Conservation (phyloP, 352 stramenopile species). For the Phytopythium boreale region DNA sequence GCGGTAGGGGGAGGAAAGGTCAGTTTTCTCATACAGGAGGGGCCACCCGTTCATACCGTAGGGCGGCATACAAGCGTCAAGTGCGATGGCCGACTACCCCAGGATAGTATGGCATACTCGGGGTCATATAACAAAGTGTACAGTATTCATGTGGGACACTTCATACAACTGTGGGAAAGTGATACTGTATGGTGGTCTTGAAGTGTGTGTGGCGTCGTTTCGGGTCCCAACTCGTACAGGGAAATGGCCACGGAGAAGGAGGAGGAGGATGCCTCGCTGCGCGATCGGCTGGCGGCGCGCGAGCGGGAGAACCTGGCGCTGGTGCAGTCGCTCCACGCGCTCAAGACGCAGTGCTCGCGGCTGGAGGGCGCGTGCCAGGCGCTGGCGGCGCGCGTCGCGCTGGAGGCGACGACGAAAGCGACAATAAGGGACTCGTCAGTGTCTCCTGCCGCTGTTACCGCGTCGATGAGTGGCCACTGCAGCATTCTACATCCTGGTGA, state of each 20-base stretch:
- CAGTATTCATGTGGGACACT: not conserved
- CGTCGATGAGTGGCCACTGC: too few species aligned
- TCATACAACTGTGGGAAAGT: not conserved
- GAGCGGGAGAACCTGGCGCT: constrained; percentile 47
- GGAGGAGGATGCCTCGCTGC: constrained; percentile 3
- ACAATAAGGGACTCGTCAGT: not conserved
- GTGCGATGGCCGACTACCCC: not conserved
- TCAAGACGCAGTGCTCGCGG: constrained; percentile 29
- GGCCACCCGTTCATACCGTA: not conserved
- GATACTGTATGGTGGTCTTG: not conserved
- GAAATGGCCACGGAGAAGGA: not conserved
- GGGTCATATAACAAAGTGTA: not conserved
- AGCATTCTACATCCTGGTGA: too few species aligned
- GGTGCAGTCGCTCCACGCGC: constrained; percentile 36
- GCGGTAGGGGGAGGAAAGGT: too few species aligned
- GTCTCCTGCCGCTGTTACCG: too few species aligned
- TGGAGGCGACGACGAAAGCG: not conserved
- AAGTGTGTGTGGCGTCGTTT: constrained; percentile 1
- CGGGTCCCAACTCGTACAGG: not conserved
- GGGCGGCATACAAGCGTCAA: not conserved
- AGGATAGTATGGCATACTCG: not conserved
- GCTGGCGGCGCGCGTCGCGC: constrained; percentile 3
- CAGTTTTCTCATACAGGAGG: too few species aligned
- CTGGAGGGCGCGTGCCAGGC: constrained; percentile 1
- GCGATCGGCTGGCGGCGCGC: constrained; percentile 21